These are phyloP conservation scores for Oryza coarctata DNA, from an alignment of 176 grass and related monocot genomes.

Conservation along the genomic window DNA sequence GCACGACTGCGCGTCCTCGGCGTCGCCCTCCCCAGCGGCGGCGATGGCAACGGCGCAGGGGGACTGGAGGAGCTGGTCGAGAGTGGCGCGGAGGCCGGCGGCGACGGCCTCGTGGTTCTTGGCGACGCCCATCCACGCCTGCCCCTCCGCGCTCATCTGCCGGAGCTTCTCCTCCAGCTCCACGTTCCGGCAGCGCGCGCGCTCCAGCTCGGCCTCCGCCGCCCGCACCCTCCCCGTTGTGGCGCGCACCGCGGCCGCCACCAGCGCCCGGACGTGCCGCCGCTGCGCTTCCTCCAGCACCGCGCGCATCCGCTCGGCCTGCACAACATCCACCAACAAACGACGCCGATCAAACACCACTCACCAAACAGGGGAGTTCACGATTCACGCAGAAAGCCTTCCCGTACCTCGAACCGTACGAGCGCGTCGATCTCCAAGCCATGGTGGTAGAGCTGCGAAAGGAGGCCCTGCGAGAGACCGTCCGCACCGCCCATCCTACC, in stretches of 20 bases:
- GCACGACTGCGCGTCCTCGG: constrained; percentile 33
- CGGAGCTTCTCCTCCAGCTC: constrained; percentile 50
- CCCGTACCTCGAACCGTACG: constrained; percentile 45
- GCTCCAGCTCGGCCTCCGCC: constrained; percentile 47
- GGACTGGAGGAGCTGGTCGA: constrained; percentile 43
- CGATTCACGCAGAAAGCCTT: background rate
- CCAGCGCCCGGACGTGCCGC: constrained; percentile 20
- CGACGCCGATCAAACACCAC: background rate
- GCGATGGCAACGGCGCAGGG: background rate
- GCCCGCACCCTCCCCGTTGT: background rate
- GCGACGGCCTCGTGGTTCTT: constrained; percentile 50
- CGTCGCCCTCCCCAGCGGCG: background rate
- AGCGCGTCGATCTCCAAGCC: constrained; percentile 46
- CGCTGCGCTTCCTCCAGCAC: constrained; percentile 40
- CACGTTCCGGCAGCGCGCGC: constrained; percentile 33
- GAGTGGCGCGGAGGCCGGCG: constrained; percentile 32
- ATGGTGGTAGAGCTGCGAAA: constrained; percentile 26
- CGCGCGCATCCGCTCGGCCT: constrained; percentile 46
- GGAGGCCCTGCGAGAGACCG: background rate
- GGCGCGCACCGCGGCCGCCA: background rate
- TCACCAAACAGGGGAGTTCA: background rate
- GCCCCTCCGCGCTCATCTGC: constrained; percentile 44
- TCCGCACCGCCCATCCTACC: background rate
- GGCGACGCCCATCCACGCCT: constrained; percentile 58
- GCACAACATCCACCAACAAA: background rate